A percentile compares a stretch with the other conserved stretches of the same genome.
phyloP scores from a whole-genome alignment of 2,329 filamentous ascomycete genomes.

The Mariannaea elegans region DNA sequence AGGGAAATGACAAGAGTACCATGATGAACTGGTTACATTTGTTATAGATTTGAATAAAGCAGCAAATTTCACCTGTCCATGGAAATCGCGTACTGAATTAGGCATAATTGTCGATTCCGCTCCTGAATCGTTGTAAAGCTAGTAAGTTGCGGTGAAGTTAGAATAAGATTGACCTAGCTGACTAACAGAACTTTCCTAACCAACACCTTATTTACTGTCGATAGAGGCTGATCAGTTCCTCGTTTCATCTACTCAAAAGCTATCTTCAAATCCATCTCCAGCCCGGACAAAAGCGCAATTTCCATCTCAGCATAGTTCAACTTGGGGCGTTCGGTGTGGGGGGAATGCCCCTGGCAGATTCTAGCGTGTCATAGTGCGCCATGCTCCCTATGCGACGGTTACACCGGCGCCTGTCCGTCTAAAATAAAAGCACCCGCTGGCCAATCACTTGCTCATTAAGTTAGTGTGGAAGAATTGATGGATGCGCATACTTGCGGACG shows the following conservation, averaged over 20 bases:
- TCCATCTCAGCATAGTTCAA: background rate
- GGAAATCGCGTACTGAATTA: no score
- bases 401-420: conserved; percentile 1
- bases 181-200: background rate
- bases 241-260: background rate
- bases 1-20: no score
- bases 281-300: background rate
- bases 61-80: no score
- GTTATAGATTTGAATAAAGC: no score
- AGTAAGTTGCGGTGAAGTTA: background rate
- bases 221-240: no score
- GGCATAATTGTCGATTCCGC: no score
- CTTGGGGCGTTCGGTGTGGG: background rate
- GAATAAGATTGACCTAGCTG: background rate
- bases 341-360: background rate
- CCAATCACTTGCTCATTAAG: background rate
- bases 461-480: background rate
- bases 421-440: conserved; percentile 1
- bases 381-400: background rate
- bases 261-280: background rate
- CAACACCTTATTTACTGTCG: no score
- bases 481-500: background rate
- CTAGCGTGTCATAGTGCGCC: conserved; percentile 1
- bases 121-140: background rate
- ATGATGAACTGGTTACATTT: no score